phyloP scores from a whole-genome alignment of 2,329 filamentous ascomycete species.

The Talaromyces sp. region DNA sequence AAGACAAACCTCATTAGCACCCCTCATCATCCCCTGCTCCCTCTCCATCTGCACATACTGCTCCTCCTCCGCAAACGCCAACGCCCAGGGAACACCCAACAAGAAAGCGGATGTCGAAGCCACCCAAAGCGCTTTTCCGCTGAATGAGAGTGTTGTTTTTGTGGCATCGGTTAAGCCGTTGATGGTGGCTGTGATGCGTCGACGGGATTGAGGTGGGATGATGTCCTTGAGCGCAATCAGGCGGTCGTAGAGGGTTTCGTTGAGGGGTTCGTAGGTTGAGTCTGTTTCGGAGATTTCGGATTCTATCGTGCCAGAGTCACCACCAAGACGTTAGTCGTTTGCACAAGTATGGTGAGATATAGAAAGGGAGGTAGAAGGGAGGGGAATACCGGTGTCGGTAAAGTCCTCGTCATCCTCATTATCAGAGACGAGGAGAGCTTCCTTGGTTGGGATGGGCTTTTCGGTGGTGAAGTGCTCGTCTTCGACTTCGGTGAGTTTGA shows the following conservation, averaged over 20 bases:
- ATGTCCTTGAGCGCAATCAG: conserved; percentile 73
- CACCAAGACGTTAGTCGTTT: not conserved
- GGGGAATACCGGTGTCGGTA: conserved; percentile 78
- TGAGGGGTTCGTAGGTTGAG: conserved; percentile 61
- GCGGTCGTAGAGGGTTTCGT: conserved; percentile 64
- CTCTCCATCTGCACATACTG: conserved; percentile 96
- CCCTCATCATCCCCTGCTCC: conserved; percentile 93
- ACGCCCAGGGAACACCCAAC: conserved; percentile 86
- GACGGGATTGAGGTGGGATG: conserved; percentile 69
- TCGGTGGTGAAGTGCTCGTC: conserved; percentile 86
- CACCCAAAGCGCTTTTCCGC: conserved; percentile 87
- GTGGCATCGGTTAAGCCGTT: conserved; percentile 46
- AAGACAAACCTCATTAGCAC: conserved; percentile 69
- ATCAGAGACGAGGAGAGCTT: conserved; percentile 50
- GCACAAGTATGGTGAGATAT: no score
- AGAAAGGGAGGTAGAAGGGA: no score
- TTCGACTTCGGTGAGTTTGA: conserved; percentile 93
- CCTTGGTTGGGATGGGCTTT: conserved; percentile 63
- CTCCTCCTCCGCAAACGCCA: conserved; percentile 94
- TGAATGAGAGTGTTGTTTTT: conserved; percentile 57
- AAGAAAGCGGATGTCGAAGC: conserved; percentile 85
- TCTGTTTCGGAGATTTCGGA: conserved; percentile 77
- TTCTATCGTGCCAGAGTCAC: conserved; percentile 50
- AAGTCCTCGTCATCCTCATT: conserved; percentile 74
- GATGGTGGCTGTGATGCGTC: conserved; percentile 62